Evolutionary conservation across 371 early-diverging fungal genomes (phyloP), one percentile per base, ranked within the genome.

Genomic region (Apophysomyces trapeziformis): DNA sequence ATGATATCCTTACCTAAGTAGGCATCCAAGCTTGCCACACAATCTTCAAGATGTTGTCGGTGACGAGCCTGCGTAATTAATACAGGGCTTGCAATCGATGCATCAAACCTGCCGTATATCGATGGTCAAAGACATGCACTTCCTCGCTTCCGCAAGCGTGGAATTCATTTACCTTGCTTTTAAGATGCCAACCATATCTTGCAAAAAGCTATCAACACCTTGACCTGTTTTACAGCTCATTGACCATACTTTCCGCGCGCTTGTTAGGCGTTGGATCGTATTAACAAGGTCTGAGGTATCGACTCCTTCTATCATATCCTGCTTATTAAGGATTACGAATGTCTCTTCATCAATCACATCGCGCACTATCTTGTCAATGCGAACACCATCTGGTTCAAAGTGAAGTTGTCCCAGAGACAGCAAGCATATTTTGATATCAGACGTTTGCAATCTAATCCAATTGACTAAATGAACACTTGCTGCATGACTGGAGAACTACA

Each of bases 61-160:
- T 94, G 93, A n/a, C 93, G 76, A 21, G 84, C 85, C 67, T 92
- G 90, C 0, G 93, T 92, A 56, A 94, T 86, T 8, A 89, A 41
- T 4, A 72, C 69, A 2, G 79, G 76, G 14, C 77, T 74, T 2
- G 77, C 70, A 14, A 77, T 37, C 4, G 77, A 72, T 26, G 74
- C 65, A 58, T 87, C 92, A 70, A 83, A 90, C 44, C 87, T 88
- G 32, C 32, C 32, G 26, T 26, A 26, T 1, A 60, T 32, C 38
- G 7, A 38, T 6, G 36, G 16, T 46, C 18, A 57, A 11, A 41
- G 9, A 46, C 32, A 8, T 36, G 7, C 43, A 37, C 7, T 7
- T 11, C 16, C 13, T 39, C 7, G 4, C 38, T 58, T 39, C 18
- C 7, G 18, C 41, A 43, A 41, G 21, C 67, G 32, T 2, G 32